Evolutionary conservation across 2,329 filamentous ascomycete genomes (phyloP), one percentile per base, ranked within the genome.

Genomic region (Trichophyton simii): DNA sequence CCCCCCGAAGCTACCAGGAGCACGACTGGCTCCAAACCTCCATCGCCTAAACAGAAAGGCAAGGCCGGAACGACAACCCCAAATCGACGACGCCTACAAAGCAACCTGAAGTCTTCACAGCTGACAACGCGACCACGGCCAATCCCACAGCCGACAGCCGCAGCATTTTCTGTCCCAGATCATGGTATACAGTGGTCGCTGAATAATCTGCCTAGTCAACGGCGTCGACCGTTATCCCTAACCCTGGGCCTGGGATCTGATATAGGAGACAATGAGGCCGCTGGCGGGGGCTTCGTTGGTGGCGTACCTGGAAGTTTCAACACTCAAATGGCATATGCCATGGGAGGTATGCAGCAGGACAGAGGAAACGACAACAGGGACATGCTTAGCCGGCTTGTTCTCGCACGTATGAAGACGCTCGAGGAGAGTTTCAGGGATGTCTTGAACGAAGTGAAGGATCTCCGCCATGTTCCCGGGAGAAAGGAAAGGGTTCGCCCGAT

Each of bases 341-440:
- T 84, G 58, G 85, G 85, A 13, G 83, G 82, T 20, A 73, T 85
- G 60, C 72, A 67, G 74, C 71, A 34, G 58, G 71, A 63, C 59
- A 70, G 28, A 5, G 52, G 55, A 9, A 76, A 76, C 28, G 77
- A 78, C 78, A 79, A 83, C 72, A 87, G 89, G 69, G 83, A 88
- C 46, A 87, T 91, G 82, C 85, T 87, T 69, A 82, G 86, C 66
- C 83, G 89, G 61, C 81, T 96, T 54, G 87, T 96, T 74, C 78
- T 96, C 54, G 89, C 90, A 7, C 81, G 90, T 38, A 96, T 96
- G 90, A 94, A 94, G 72, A 92, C 87, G 6, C 80, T 97, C 1
- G 91, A 97, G 72, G 90, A 95, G 73, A 87, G 91, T 13, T 92
- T 97, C 72, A 82, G 87, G 1, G 89, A 96, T 63, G 86, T 95